phyloP scores from a whole-genome alignment of 1,284 basidiomycete species.

The Cutaneotrichosporon mucoides region DNA sequence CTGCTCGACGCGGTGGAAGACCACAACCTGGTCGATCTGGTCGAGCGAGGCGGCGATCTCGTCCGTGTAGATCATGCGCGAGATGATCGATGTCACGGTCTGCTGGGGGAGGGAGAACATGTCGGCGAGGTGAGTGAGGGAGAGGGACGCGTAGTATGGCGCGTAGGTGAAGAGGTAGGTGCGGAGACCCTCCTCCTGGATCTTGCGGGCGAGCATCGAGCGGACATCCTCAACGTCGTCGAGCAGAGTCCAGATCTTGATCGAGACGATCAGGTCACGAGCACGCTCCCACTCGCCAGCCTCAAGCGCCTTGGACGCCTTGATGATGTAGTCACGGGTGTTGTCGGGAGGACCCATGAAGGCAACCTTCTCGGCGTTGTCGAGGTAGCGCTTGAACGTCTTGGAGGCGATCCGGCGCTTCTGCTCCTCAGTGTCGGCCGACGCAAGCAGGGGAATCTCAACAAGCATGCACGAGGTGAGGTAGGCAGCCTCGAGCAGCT shows the following conservation, averaged over 20 bases:
- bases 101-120: constrained; percentile 81
- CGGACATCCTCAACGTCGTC: constrained; percentile 81
- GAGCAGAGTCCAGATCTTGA: constrained; percentile 98
- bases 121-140: constrained; percentile 75
- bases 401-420: constrained; percentile 89
- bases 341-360: constrained; percentile 99
- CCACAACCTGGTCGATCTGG: constrained; percentile 75
- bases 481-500: constrained; percentile 95
- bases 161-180: constrained; percentile 99
- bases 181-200: constrained; percentile 94
- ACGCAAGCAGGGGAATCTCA: constrained; percentile 92
- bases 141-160: constrained; percentile 86
- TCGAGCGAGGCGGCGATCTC: constrained; percentile 92
- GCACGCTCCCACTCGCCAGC: constrained; percentile 96
- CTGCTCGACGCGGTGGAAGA: constrained; percentile 85
- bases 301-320: constrained; percentile 94
- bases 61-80: constrained; percentile 99
- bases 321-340: constrained; percentile 98
- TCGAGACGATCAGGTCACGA: constrained; percentile 84
- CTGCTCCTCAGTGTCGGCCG: constrained; percentile 88
- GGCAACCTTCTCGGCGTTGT: constrained; percentile 95
- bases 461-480: constrained; percentile 97
- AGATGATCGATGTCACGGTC: constrained; percentile 84
- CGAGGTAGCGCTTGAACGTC: constrained; percentile 89
- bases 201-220: constrained; percentile 86